A percentile compares a stretch with the other conserved stretches of the same genome.
Evolutionary conservation across 2,329 filamentous ascomycete species (phyloP).

Genomic region (Neophaeococcomyces aloes): DNA sequence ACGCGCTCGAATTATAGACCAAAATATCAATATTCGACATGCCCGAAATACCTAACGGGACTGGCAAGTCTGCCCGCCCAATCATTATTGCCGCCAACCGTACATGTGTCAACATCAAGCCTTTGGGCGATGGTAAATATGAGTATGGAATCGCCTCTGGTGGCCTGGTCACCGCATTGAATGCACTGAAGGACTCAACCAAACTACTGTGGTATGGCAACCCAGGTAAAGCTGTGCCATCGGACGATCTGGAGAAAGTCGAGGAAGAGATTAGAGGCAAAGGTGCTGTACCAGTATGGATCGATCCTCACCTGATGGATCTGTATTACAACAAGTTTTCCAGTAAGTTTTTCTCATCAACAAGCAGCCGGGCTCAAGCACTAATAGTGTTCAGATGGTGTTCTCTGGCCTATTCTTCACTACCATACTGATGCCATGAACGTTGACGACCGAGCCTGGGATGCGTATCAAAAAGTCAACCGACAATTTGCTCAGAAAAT

Average conservation of each 20-base stretch:
- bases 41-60: constrained; percentile 13
- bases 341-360: constrained; percentile 47
- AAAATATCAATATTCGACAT: constrained; percentile 9
- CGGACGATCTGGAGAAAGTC: constrained; percentile 65
- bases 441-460: constrained; percentile 91
- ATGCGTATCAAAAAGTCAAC: constrained; percentile 87
- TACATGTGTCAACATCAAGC: constrained; percentile 92
- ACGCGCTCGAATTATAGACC: too few species aligned
- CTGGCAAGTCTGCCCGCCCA: constrained; percentile 25
- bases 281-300: constrained; percentile 80
- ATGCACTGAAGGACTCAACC: constrained; percentile 75
- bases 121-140: constrained; percentile 82
- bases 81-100: constrained; percentile 88
- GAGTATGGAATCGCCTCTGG: constrained; percentile 94
- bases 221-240: constrained; percentile 86
- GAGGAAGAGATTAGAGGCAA: constrained; percentile 71
- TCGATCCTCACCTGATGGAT: constrained; percentile 87
- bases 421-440: constrained; percentile 98
- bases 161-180: constrained; percentile 85
- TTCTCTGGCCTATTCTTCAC: constrained; percentile 97
- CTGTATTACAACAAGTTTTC: constrained; percentile 97
- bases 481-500: constrained; percentile 82
- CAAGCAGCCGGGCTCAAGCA: neutral
- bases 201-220: constrained; percentile 96
- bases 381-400: constrained; percentile 57